Base-by-base conservation (phyloP, 2,329 filamentous ascomycete genomes). In the Graphilbum ipis-grandicollis region DNA sequence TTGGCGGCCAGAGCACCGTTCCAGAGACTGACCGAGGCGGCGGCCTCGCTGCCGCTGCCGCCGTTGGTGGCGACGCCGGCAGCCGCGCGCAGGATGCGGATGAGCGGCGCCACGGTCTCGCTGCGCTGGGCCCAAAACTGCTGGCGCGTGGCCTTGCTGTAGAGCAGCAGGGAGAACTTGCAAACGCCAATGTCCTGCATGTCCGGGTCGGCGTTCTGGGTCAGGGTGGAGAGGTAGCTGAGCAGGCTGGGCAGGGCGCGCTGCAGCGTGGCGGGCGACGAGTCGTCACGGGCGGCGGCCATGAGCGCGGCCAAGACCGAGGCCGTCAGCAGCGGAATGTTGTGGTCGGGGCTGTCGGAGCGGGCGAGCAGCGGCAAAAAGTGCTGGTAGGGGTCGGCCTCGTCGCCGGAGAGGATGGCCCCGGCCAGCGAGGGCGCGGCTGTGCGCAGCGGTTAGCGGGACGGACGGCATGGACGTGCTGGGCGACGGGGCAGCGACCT, bases 101-200 rank as follows among this genome's bases (percentile, higher is more conserved):
- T 63, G 42, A 96, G 62, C 9, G 90, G 88, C 33, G 67, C 68
- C 28, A 94, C 58, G 0, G 86, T 94, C 60, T 94, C 82, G 52
- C 76, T 76, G 48, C 82, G 71, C 56, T 93, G 83, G 44, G 79
- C 72, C 90, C 90, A 98, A 60, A 96, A 96, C 39, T 90, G 67
- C 46, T 77, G 67, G 44, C 90, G 72, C 4, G 85, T 73, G 40
- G 72, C 72, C 42, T 66, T 71, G 29, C 76, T 82, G 42, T 84
- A 77, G 23, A 98, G 66, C 23, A 98, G 65, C 17, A 80, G 68
- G 26, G 90, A 94, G 58, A 88, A 92, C 52, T 88, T 75, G 51
- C 90, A 82, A 12, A 96, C 85, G 19, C 85, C 88, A 52, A 96
- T 93, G 52, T 98, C 90, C 58, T 98, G 90, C 39, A 93, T 68